phyloP scores from a whole-genome alignment of 1,284 basidiomycete genomes.

The Uromyces viciae-fabae region DNA sequence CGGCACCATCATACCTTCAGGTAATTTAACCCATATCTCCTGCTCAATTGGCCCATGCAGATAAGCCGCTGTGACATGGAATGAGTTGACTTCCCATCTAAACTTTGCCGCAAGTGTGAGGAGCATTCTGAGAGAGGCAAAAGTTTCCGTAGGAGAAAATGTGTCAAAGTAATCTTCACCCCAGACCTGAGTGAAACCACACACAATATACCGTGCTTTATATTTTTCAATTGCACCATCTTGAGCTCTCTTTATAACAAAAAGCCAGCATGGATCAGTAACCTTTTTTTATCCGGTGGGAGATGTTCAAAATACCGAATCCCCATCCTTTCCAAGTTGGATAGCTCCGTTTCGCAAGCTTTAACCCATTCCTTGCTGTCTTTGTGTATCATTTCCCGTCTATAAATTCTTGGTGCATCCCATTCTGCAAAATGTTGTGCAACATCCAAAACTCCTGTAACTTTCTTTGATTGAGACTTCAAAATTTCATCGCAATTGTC shows the following conservation, averaged over 20 bases:
- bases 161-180: slow-evolving; percentile 2
- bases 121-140: neutral
- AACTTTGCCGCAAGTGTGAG: neutral
- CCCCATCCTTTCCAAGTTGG: neutral
- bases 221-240: slow-evolving; percentile 4
- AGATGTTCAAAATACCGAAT: slow-evolving; percentile 1
- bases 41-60: slow-evolving; percentile 9
- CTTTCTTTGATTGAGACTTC: neutral
- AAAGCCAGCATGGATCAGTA: neutral
- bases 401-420: neutral
- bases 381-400: neutral
- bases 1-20: neutral
- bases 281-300: neutral
- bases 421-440: neutral
- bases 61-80: slow-evolving; percentile 21
- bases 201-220: slow-evolving; percentile 10
- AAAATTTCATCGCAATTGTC: neutral
- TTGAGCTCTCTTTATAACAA: neutral
- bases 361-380: neutral
- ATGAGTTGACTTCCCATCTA: neutral
- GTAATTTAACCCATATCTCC: slow-evolving; percentile 17
- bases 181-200: slow-evolving; percentile 2
- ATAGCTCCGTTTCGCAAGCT: neutral
- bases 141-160: neutral
- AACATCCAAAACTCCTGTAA: neutral